phyloP scores from a whole-genome alignment of 371 early-diverging fungal species.

The Actinomortierella wolfii region DNA sequence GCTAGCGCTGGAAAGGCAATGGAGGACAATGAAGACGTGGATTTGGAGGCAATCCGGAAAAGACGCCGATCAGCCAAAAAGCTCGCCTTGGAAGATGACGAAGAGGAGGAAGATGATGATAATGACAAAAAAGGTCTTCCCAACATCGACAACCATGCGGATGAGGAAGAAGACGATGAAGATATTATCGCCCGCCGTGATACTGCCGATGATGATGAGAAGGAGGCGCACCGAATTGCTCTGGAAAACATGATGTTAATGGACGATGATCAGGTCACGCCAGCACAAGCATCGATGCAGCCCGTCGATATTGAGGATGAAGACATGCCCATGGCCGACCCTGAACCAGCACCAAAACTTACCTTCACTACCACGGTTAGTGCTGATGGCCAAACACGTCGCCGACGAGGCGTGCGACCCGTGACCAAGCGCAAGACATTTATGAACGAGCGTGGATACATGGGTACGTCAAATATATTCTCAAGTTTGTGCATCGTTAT shows the following conservation, averaged over 20 bases:
- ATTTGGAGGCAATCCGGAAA: slow-evolving; percentile 18
- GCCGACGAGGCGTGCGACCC: slow-evolving; percentile 41
- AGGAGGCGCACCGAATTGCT: slow-evolving; percentile 31
- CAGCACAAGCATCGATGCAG: neutral
- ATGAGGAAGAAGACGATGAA: slow-evolving; percentile 19
- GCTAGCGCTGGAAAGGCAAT: too few species aligned
- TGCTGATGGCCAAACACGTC: slow-evolving; percentile 8
- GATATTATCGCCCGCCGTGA: slow-evolving; percentile 12
- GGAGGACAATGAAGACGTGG: slow-evolving; percentile 3
- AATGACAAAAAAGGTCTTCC: neutral
- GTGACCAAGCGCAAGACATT: slow-evolving; percentile 53
- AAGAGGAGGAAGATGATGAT: slow-evolving; percentile 17
- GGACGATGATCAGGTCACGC: slow-evolving; percentile 6
- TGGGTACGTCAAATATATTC: slow-evolving; percentile 41
- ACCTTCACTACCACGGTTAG: neutral
- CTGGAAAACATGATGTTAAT: slow-evolving; percentile 45
- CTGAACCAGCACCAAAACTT: neutral
- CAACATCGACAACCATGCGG: neutral
- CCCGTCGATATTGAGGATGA: slow-evolving; percentile 16
- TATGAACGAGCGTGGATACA: slow-evolving; percentile 53
- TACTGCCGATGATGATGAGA: slow-evolving; percentile 21
- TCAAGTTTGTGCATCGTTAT: neutral
- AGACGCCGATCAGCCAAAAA: slow-evolving; percentile 20
- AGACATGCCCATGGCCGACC: slow-evolving; percentile 32
- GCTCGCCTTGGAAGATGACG: slow-evolving; percentile 37